phyloP scores from a whole-genome alignment of 2,329 filamentous ascomycete genomes.

The Penicillium corylophilum region DNA sequence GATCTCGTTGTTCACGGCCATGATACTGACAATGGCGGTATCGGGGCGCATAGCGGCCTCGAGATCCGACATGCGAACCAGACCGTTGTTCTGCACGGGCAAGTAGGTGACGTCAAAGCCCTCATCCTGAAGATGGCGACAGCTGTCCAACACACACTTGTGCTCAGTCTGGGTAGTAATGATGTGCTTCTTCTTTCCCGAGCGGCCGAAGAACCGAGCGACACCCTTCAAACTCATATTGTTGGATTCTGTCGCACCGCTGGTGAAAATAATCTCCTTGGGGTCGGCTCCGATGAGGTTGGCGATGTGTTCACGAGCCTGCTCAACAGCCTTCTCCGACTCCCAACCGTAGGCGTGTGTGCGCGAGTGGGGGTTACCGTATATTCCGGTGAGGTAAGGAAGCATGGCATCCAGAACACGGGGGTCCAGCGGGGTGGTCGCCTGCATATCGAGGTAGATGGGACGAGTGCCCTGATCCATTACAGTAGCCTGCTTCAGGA shows the following conservation, averaged over 20 bases:
- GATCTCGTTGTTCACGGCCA: constrained; percentile 99
- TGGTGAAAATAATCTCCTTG: constrained; percentile 99
- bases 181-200: constrained; percentile 97
- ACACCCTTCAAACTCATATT: constrained; percentile 99
- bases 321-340: constrained; percentile 88
- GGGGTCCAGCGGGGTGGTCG: constrained; percentile 91
- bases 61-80: constrained; percentile 79
- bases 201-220: constrained; percentile 87
- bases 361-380: constrained; percentile 94
- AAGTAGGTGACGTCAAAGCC: constrained; percentile 97
- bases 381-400: constrained; percentile 87
- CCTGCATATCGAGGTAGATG: constrained; percentile 98
- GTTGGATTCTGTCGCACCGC: constrained; percentile 96
- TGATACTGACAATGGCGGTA: constrained; percentile 90
- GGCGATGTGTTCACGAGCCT: constrained; percentile 80
- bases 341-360: constrained; percentile 99
- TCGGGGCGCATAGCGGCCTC: constrained; percentile 88
- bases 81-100: constrained; percentile 81
- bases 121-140: constrained; percentile 92
- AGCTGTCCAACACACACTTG: constrained; percentile 98
- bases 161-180: constrained; percentile 97
- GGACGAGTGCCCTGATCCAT: constrained; percentile 91
- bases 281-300: constrained; percentile 86
- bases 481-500: constrained; percentile 86
- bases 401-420: constrained; percentile 96